These are phyloP conservation scores for Cubamyces lactineus DNA, from an alignment of 768 basidiomycete species.

Conservation along the genomic window DNA sequence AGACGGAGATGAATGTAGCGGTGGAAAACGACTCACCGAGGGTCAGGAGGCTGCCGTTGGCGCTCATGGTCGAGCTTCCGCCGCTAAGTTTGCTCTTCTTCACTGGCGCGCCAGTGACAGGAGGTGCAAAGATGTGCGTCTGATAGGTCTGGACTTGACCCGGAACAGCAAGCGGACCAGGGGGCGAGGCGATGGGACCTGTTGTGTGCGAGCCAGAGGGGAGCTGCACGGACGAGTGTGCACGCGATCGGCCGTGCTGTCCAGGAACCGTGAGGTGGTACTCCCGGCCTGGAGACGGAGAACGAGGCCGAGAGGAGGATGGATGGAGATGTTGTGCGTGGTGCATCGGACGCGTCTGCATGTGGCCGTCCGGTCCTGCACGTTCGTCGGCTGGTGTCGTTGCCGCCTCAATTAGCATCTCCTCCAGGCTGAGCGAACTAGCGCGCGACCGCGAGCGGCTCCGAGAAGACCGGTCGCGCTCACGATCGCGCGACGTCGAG, in stretches of 20 bases:
- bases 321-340: constrained; percentile 27
- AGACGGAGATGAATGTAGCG: not conserved
- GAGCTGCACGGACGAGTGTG: constrained; percentile 21
- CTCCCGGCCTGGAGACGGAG: constrained; percentile 24
- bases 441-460: constrained; percentile 42
- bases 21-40: constrained; percentile 21
- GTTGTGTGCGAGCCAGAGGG: constrained; percentile 24
- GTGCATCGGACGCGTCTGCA: constrained; percentile 36
- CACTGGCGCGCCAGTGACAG: constrained; percentile 70
- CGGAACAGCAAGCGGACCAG: constrained; percentile 38
- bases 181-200: constrained; percentile 19
- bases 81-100: constrained; percentile 56
- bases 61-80: constrained; percentile 11
- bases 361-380: constrained; percentile 31
- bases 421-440: constrained; percentile 46
- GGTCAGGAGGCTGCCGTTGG: constrained; percentile 30
- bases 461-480: constrained; percentile 31
- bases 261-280: constrained; percentile 23
- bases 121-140: constrained; percentile 73
- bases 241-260: constrained; percentile 26
- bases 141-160: constrained; percentile 52
- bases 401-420: constrained; percentile 51
- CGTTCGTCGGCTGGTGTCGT: constrained; percentile 35
- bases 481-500: constrained; percentile 36
- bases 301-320: constrained; percentile 25